These are phyloP conservation scores for Lachnellula subtilissima DNA, from an alignment of 2,329 filamentous ascomycete species.

Conservation along the genomic window DNA sequence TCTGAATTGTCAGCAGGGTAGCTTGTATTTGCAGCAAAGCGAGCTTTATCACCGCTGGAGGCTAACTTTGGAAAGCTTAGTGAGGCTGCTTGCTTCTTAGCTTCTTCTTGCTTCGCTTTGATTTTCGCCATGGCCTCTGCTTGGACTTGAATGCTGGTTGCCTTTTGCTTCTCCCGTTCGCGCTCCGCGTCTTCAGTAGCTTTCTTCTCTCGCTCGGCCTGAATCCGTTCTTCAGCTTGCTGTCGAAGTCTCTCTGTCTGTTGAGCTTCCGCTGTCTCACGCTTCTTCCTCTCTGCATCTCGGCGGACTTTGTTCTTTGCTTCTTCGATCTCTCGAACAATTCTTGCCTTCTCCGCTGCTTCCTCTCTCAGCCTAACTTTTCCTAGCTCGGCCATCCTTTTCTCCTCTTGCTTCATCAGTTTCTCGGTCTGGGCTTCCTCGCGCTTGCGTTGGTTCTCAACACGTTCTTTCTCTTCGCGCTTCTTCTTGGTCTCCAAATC, in stretches of 20 bases:
- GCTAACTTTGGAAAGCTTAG: conserved; percentile 11
- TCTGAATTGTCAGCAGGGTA: neutral
- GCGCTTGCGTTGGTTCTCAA: conserved; percentile 5
- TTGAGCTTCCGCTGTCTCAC: neutral
- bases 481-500: conserved; percentile 4
- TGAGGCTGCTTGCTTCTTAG: conserved; percentile 13
- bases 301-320: neutral
- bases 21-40: neutral
- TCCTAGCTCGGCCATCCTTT: neutral
- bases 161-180: conserved; percentile 2
- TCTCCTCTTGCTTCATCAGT: neutral
- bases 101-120: conserved; percentile 13
- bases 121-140: conserved; percentile 6
- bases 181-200: neutral
- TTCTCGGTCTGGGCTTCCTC: neutral
- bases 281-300: neutral
- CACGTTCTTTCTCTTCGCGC: conserved; percentile 5
- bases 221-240: neutral
- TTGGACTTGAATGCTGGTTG: conserved; percentile 5
- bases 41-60: neutral
- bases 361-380: neutral
- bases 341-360: neutral
- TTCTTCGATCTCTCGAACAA: neutral
- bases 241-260: neutral
- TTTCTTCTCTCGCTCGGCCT: neutral